Evolutionary conservation across 306 rosid genomes (phyloP), one percentile per base, ranked within the genome.

Genomic region (Quercus rubra): DNA sequence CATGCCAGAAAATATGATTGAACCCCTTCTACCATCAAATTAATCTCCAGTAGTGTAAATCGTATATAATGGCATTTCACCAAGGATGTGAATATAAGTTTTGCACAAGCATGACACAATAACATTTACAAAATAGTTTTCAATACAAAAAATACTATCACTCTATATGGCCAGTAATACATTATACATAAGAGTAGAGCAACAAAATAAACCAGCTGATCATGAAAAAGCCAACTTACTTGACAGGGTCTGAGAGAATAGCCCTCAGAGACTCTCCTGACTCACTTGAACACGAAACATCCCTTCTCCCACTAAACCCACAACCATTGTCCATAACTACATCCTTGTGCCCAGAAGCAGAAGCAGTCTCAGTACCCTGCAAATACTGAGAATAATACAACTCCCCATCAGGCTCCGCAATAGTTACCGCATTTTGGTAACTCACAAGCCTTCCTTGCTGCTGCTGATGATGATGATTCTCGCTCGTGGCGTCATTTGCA

Each of bases 281-380:
- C 82, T 96, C 99, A 20, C 79, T 82, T 11, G 87, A 84, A 77
- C 82, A 74, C 38, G 80, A 77, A 63, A 63, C 87, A 54, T 96
- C 96, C 82, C 84, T 93, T 74, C 98, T 91, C 70, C 98, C 98
- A 82, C 92, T 90, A 77, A 96, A 90, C 8, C 93, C 98, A 71
- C 97, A 90, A 41, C 96, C 92, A 87, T 87, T 87, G 27, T 90
- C 99, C 73, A 79, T 89, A 62, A 56, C 82, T 84, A 82, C 84
- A 70, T 85, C 93, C 89, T 91, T 96, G 54, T 87, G 94, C 74
- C 81, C 89, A 73, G 92, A 86, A 77, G 82, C 87, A 12, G 92
- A 81, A 28, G 72, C 52, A 18, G 72, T 97, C 76, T 89, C 98
- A 1, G 81, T 20, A 33, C 91, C 92, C 75, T 90, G 95, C 85